Percentiles rank a stretch among this genome's conserved stretches.
Conservation (phyloP, 768 basidiomycete genomes). For the Boletus huronensis region DNA sequence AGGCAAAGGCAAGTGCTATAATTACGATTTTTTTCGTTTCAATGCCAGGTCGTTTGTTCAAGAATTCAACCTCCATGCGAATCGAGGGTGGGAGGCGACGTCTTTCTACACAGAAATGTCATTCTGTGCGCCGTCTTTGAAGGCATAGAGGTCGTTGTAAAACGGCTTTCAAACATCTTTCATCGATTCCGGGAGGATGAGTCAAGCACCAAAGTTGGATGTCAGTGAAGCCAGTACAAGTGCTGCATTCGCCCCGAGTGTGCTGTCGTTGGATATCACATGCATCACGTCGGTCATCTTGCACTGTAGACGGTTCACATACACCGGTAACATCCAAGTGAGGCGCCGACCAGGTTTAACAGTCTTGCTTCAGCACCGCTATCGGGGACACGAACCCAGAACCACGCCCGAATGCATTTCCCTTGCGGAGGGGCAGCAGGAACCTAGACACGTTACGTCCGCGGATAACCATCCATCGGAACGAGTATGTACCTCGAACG, state of each 20-base stretch:
- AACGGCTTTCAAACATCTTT: neutral
- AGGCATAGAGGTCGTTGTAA: neutral
- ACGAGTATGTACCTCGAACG: neutral
- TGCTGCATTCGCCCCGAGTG: neutral
- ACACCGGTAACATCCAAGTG: neutral
- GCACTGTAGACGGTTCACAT: neutral
- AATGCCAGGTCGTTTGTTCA: neutral
- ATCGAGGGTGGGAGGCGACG: neutral
- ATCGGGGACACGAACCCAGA: neutral
- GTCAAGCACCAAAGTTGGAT: neutral
- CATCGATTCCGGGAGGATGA: neutral
- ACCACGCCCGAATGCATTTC: neutral
- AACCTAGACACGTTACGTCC: neutral
- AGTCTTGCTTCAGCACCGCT: neutral
- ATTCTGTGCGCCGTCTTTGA: neutral
- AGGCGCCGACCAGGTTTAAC: neutral
- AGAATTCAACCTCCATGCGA: neutral
- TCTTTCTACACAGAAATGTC: neutral
- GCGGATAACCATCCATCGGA: neutral
- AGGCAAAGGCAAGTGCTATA: neutral
- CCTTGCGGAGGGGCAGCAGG: too few species aligned
- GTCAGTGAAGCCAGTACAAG: neutral
- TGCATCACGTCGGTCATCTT: neutral
- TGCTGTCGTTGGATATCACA: neutral
- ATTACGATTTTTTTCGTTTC: neutral